A percentile compares a stretch with the other conserved stretches of the same genome.
These are phyloP conservation scores for Dactylorhiza incarnata DNA, from an alignment of 106 monocot genomes.

Conservation along the genomic window DNA sequence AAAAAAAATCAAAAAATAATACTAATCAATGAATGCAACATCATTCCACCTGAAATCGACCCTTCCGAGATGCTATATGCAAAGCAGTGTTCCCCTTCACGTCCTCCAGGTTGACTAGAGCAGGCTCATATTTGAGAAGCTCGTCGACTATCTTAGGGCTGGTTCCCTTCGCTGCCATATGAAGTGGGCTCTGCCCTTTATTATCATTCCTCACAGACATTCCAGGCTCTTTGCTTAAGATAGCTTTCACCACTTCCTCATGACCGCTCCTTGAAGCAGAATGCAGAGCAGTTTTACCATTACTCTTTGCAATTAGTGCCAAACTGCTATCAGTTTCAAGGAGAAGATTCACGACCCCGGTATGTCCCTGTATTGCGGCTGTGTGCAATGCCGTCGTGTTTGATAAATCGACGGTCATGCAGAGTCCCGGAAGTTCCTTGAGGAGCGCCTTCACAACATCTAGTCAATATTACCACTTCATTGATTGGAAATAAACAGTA, in stretches of 20 bases:
- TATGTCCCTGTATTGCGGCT: constrained; percentile 6
- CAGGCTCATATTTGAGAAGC: constrained; percentile 15
- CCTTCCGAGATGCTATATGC: constrained; percentile 80
- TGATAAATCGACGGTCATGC: constrained; percentile 7
- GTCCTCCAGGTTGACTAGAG: constrained; percentile 48
- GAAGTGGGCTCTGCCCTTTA: constrained; percentile 10
- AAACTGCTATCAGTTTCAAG: constrained; percentile 3
- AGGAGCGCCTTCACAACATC: constrained; percentile 11
- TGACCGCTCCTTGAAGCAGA: not conserved
- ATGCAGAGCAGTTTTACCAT: constrained; percentile 3
- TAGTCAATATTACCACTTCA: constrained; percentile 8
- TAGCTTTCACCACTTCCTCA: not conserved
- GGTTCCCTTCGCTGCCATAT: constrained; percentile 22
- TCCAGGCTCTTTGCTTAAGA: not conserved
- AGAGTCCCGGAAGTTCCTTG: constrained; percentile 3
- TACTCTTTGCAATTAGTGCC: constrained; percentile 3
- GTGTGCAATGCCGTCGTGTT: constrained; percentile 12
- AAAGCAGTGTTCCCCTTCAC: constrained; percentile 72
- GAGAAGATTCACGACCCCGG: constrained; percentile 4
- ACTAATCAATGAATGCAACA: not conserved
- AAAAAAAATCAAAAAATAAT: not conserved
- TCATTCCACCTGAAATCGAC: constrained; percentile 44
- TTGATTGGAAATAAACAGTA: not conserved
- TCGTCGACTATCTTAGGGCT: constrained; percentile 14
- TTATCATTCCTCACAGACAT: constrained; percentile 1